phyloP scores from a whole-genome alignment of 257 asterid species.

The Petunia axillaris region DNA sequence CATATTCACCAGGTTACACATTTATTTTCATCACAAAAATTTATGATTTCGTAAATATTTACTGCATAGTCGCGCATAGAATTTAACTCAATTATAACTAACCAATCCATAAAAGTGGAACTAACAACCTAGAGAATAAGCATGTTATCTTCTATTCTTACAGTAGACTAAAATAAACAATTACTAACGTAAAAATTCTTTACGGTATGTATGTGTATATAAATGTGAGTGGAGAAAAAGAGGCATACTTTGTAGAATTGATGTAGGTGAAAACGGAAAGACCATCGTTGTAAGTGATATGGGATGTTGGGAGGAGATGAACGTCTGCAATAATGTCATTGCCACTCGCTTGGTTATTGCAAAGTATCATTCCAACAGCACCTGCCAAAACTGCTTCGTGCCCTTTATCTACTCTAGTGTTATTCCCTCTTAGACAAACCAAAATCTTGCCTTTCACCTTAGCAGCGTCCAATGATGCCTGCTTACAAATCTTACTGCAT shows the following conservation, averaged over 20 bases:
- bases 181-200: no score
- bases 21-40: no score
- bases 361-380: constrained; percentile 66
- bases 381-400: constrained; percentile 48
- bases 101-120: no score
- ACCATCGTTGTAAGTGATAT: constrained; percentile 51
- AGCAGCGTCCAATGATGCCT: constrained; percentile 38
- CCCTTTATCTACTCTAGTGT: constrained; percentile 46
- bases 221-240: no score
- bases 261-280: constrained; percentile 44
- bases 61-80: no score
- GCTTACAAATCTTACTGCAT: constrained; percentile 48
- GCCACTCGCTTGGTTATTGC: constrained; percentile 34
- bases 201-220: no score
- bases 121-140: no score
- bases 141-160: no score
- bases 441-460: constrained; percentile 64
- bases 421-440: constrained; percentile 54
- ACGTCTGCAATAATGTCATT: constrained; percentile 38
- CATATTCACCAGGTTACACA: no score
- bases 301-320: constrained; percentile 61
- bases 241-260: constrained; percentile 39
- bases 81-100: no score
- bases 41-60: no score
- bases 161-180: no score